Base-by-base conservation (phyloP, 805 yeast genomes). In the Suhomyces pyralidae region DNA sequence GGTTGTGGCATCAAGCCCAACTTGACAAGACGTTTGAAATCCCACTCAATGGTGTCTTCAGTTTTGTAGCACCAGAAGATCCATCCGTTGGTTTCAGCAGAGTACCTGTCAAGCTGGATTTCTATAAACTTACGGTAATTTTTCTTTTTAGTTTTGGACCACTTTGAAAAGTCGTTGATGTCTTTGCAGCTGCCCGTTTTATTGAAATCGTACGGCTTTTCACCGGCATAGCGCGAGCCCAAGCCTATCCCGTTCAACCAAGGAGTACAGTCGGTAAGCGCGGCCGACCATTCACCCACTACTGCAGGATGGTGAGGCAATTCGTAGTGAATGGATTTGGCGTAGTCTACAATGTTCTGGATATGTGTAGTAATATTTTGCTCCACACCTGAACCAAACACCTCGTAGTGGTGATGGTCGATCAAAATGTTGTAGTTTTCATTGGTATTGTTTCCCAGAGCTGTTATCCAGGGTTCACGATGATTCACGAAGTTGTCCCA, bases 31-130 rank as follows among this genome's bases (percentile, higher is more conserved):
- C 77, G 69, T 51, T 71, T 62, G 61, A 83, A 79, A 62, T 85
- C 89, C 90, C 90, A 85, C 63, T 84, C 90, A 19, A 81, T 70
- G 1, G 88, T 81, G 51, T 69, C 64, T 61, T 86, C 91, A 0
- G 89, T 84, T 63, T 84, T 85, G 71, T 78, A 85, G 59, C 83
- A 82, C 91, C 90, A 86, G 60, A 84, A 85, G 38, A 85, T 79
- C 81, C 85, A 85, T 0, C 90, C 90, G 9, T 70, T 69, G 34
- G 77, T 71, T 46, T 63, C 54, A 50, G 70, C 58, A 19, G 70
- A 70, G 62, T 76, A 85, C 26, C 81, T 73, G 47, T 82, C 81
- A 50, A 85, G 62, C 61, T 86, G 90, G 40, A 80, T 81, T 61
- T 85, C 89, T 38, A 85, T 73, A 56, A 78, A 79, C 60, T 74